A percentile compares a stretch with the other conserved stretches of the same genome.
Conservation (phyloP, 768 basidiomycete genomes). For the Phanerodontia chrysosporium region DNA sequence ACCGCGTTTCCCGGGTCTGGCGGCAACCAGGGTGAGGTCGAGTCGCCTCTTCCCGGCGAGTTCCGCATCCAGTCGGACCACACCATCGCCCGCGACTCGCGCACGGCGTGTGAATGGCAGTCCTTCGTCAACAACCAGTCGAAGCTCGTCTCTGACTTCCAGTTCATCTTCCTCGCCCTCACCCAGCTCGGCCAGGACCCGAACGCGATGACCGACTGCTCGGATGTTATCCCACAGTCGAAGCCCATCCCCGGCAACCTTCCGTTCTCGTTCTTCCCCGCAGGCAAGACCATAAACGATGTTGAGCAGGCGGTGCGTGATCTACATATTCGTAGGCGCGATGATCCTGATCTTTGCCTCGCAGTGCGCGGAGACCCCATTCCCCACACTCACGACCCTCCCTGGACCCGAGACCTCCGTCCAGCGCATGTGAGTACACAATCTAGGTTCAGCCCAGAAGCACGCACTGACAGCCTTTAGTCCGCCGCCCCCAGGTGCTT, state of each 20-base stretch:
- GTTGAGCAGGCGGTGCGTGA: slow-evolving; percentile 22
- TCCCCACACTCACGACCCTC: slow-evolving; percentile 25
- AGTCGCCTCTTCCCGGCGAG: slow-evolving; percentile 26
- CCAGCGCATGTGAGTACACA: slow-evolving; percentile 6
- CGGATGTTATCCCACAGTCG: slow-evolving; percentile 13
- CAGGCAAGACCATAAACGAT: slow-evolving; percentile 20
- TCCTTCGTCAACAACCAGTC: slow-evolving; percentile 22
- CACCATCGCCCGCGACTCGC: slow-evolving; percentile 24
- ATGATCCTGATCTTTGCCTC: neutral
- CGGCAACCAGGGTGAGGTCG: slow-evolving; percentile 22
- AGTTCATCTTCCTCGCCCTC: slow-evolving; percentile 10
- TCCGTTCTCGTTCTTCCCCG: slow-evolving; percentile 19
- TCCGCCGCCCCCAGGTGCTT: no score
- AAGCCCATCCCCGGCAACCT: neutral
- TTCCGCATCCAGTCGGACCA: slow-evolving; percentile 26
- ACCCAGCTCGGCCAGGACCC: slow-evolving; percentile 14
- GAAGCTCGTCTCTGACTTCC: slow-evolving; percentile 15
- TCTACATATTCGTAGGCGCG: neutral
- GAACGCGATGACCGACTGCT: slow-evolving; percentile 13
- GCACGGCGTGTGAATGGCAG: slow-evolving; percentile 28
- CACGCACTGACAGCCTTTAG: no score
- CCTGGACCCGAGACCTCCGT: slow-evolving; percentile 15
- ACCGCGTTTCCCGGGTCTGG: slow-evolving; percentile 22
- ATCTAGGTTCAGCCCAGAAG: no score
- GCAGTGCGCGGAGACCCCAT: slow-evolving; percentile 16